A percentile compares a stretch with the other conserved stretches of the same genome.
These are phyloP conservation scores for Clonostachys sp. DNA, from an alignment of 2,329 filamentous ascomycete species.

Conservation along the genomic window DNA sequence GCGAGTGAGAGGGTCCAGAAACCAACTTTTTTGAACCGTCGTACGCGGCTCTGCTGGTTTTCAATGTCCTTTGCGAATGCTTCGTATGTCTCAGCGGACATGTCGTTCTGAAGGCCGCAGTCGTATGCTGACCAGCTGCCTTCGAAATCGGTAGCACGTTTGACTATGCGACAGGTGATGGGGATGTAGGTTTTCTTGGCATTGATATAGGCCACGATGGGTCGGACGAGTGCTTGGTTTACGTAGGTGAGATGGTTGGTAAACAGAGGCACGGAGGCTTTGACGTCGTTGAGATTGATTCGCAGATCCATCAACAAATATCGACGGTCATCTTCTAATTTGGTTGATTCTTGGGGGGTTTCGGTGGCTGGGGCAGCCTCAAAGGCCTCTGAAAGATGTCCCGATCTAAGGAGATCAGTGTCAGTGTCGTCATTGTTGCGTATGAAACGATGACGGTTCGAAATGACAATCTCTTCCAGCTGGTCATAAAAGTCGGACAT, in stretches of 20 bases:
- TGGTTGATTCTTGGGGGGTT: constrained; percentile 2
- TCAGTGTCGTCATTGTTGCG: constrained; percentile 35
- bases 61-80: constrained; percentile 90
- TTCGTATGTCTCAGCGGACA: constrained; percentile 89
- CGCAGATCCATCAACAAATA: constrained; percentile 92
- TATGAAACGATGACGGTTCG: constrained; percentile 63
- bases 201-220: constrained; percentile 98
- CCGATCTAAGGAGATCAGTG: constrained; percentile 18
- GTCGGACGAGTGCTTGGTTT: constrained; percentile 90
- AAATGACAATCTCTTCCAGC: constrained; percentile 85
- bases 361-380: constrained; percentile 6
- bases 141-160: constrained; percentile 83
- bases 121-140: constrained; percentile 95
- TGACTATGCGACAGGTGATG: constrained; percentile 90
- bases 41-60: constrained; percentile 79
- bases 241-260: constrained; percentile 89
- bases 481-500: constrained; percentile 97
- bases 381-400: constrained; percentile 23
- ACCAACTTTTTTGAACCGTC: constrained; percentile 90
- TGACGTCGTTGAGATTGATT: constrained; percentile 93
- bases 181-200: constrained; percentile 92
- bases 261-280: constrained; percentile 88
- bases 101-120: constrained; percentile 88
- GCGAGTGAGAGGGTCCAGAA: constrained; percentile 93
- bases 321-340: constrained; percentile 56